Base-by-base conservation (phyloP, 176 grass and related monocot species). In the Oryza glaberrima region DNA sequence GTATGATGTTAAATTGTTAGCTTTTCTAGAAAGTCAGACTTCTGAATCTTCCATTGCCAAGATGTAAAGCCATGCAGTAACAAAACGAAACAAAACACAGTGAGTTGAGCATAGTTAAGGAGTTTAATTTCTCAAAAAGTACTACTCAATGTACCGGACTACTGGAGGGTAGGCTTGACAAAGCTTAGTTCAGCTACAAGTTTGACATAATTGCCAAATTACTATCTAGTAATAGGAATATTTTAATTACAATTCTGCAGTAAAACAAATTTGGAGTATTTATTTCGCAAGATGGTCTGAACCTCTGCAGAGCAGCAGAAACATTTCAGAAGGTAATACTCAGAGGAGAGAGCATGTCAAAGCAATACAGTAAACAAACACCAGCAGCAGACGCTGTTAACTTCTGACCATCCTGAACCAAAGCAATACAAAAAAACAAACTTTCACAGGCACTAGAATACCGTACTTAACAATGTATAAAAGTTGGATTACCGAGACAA, bases 401-500 rank as follows among this genome's bases (percentile, higher is more conserved):
- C 79, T 72, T 82, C 75, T 86, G 88, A 45, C 74, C 25, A 26
- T 46, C 26, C 79, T 83, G 75, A 69, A 75, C 41, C 74, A 49
- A 51, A 15, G 38, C 88, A 79, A 84, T 90, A 90, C 84, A 75
- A 74, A 83, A 90, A 69, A 83, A 86, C 51, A 90, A 90, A 68
- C 74, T 86, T 83, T 69, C 20, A 90, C 88, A 87, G 84, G 69
- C 26, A n/a, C 84, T 87, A 83, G 80, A 83, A 83, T 65, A 65
- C 79, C 30, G 80, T 75, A 82, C 84, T 87, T 83, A 83, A 87
- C 69, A 22, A 80, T 69, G 49, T n/a, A 75, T 82, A 25, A 81
- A 81, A 65, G 44, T 54, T 69, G 56, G 54, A 74, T 90, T 69
- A 75, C 84, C 80, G 46, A 86, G 73, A 65, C 58, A 90, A 82